Base-by-base conservation (phyloP, 2,329 filamentous ascomycete species). In the Cadophora malorum region DNA sequence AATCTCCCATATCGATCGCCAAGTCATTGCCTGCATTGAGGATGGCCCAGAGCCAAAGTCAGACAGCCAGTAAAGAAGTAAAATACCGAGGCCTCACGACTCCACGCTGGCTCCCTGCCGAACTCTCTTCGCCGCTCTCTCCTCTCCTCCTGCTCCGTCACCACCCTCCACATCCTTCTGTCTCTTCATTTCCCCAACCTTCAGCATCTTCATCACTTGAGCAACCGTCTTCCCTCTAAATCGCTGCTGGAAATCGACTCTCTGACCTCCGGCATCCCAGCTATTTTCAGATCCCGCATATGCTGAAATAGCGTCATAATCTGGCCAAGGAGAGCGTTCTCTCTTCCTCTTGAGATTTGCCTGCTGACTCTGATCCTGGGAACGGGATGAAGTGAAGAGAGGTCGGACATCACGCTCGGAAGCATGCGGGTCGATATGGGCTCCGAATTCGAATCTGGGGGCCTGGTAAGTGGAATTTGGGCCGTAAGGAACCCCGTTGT, bases 201-300 rank as follows among this genome's bases (percentile, higher is more conserved):
- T 38, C 14, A 59, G 28, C 35, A 59, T 59, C 35, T 41, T 12
- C 35, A 59, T 45, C 25, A 64, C 35, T 33, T 64, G 47, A 14
- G 2, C 41, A 31, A 55, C 49, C n/a, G 28, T 64, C 61, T 53
- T 64, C 7, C 49, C 49, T 12, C 52, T 55, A 5, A 53, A 41
- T 2, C 14, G 31, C n/a, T 10, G 9, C 31, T 23, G n/a, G 12
- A 55, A 55, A 4, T 0, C 8, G 2, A 31, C 33, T 4, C 31
- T 23, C 49, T 33, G 6, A 2, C 19, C 10, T 14, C 2, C 14
- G 0, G 23, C 19, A 23, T n/a, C 35, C 49, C 55, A 9, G 6
- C 1, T 33, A 19, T 25, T 16, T 4, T 14, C n/a, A 9, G 14
- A 25, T 19, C 14, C 33, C 28, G 16, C 28, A 25, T 25, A 8